A percentile compares a stretch with the other conserved stretches of the same genome.
These are phyloP conservation scores for Sclerotinia sclerotiorum DNA, from an alignment of 2,329 filamentous ascomycete species.

Conservation along the genomic window DNA sequence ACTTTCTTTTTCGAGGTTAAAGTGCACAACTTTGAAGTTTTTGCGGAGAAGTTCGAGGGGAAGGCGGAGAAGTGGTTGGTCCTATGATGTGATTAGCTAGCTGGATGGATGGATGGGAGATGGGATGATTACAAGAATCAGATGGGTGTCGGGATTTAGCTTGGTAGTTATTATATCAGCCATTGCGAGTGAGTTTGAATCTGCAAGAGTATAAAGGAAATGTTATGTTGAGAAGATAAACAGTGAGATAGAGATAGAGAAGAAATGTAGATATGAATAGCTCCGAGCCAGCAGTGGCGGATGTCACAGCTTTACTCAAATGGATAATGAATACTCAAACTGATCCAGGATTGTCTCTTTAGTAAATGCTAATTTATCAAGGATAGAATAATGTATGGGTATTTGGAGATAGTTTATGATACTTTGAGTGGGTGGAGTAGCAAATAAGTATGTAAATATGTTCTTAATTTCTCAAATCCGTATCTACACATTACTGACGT, in stretches of 20 bases:
- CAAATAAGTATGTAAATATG: neutral
- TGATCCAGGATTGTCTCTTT: neutral
- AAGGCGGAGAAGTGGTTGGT: conserved; percentile 90
- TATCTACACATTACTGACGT: neutral
- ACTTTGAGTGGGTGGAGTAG: neutral
- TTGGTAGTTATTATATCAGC: conserved; percentile 62
- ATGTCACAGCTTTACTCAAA: neutral
- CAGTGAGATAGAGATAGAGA: neutral
- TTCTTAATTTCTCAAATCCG: neutral
- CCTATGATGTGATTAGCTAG: conserved; percentile 51
- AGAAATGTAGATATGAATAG: neutral
- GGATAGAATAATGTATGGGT: neutral
- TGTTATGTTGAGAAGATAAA: neutral
- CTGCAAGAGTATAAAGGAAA: conserved; percentile 3
- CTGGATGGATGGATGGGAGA: conserved; percentile 24
- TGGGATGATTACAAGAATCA: conserved; percentile 62
- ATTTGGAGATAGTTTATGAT: neutral
- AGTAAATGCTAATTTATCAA: neutral
- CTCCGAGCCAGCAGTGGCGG: neutral
- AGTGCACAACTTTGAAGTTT: conserved; percentile 86
- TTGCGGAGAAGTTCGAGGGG: conserved; percentile 90
- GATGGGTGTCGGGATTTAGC: conserved; percentile 72
- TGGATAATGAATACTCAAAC: neutral
- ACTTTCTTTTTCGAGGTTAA: conserved; percentile 71
- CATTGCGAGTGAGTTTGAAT: conserved; percentile 45